Evolutionary conservation across 768 basidiomycete species (phyloP).

Genomic region (Albatrellus ellisii): DNA sequence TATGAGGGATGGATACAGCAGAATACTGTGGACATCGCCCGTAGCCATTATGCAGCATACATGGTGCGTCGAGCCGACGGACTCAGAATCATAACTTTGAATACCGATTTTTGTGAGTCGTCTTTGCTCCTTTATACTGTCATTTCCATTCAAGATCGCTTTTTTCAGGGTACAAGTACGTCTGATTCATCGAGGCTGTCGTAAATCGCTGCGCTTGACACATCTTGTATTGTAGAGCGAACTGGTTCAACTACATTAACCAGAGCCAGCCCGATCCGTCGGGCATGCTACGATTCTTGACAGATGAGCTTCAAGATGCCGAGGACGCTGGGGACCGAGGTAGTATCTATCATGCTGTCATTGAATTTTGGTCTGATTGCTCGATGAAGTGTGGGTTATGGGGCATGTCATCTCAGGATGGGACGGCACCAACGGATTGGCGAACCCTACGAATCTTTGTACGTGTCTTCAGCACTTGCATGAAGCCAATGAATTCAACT

Average conservation of each 20-base stretch:
- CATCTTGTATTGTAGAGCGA: slow-evolving; percentile 42
- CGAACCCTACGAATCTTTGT: slow-evolving; percentile 62
- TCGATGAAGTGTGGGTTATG: slow-evolving; percentile 31
- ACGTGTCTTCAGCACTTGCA: slow-evolving; percentile 19
- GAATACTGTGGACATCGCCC: slow-evolving; percentile 40
- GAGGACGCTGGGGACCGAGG: slow-evolving; percentile 68
- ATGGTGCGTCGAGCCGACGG: slow-evolving; percentile 56
- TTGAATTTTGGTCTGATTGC: not conserved
- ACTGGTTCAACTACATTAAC: slow-evolving; percentile 71
- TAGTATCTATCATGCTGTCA: slow-evolving; percentile 17
- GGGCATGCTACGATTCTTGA: slow-evolving; percentile 67
- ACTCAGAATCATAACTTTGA: slow-evolving; percentile 57
- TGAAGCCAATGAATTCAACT: slow-evolving; percentile 27
- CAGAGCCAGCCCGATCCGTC: slow-evolving; percentile 54
- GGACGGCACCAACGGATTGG: slow-evolving; percentile 57
- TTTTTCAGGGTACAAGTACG: slow-evolving; percentile 17
- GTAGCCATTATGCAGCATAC: slow-evolving; percentile 60
- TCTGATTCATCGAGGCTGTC: not conserved
- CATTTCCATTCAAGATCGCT: not conserved
- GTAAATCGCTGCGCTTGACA: not conserved
- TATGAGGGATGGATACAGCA: slow-evolving; percentile 57
- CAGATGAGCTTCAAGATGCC: slow-evolving; percentile 65
- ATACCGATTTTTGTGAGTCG: slow-evolving; percentile 64
- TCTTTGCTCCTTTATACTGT: slow-evolving; percentile 2
- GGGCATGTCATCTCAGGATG: slow-evolving; percentile 51